Conservation (phyloP, 225 moss, liverwort and hornwort species). For the Climacium dendroides region DNA sequence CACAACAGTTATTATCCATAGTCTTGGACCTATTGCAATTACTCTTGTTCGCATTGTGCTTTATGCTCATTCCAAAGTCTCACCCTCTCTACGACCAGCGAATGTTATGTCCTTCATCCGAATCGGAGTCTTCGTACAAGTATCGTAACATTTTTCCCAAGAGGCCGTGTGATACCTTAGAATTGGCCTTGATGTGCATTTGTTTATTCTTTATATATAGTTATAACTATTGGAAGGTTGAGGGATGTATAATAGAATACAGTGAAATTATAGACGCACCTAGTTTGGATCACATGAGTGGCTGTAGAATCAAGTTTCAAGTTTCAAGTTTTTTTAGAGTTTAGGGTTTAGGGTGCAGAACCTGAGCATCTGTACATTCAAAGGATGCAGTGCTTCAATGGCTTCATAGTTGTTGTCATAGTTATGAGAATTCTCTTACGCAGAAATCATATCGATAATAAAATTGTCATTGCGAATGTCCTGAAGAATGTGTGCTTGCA, state of each 20-base stretch:
- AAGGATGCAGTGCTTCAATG: background rate
- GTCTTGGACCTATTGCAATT: background rate
- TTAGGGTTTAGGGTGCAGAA: too few relatives aligned
- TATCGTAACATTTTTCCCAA: too few relatives aligned
- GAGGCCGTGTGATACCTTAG: background rate
- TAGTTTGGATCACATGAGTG: background rate
- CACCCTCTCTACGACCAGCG: background rate
- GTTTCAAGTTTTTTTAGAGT: too few relatives aligned
- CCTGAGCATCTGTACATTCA: background rate
- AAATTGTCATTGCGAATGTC: background rate
- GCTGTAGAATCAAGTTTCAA: background rate
- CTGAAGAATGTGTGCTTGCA: constrained; percentile 15
- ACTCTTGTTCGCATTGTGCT: background rate
- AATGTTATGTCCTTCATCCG: background rate
- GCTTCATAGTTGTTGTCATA: background rate
- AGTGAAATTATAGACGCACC: background rate
- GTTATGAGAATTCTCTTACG: background rate
- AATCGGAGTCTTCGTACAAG: background rate
- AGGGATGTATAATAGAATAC: background rate
- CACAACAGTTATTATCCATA: background rate
- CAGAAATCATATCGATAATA: too few relatives aligned
- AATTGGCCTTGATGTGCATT: background rate
- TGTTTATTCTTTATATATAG: background rate
- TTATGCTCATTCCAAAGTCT: background rate
- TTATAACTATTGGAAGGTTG: background rate